Base-by-base conservation (phyloP, 257 asterid genomes). In the Forsythia viridissima region DNA sequence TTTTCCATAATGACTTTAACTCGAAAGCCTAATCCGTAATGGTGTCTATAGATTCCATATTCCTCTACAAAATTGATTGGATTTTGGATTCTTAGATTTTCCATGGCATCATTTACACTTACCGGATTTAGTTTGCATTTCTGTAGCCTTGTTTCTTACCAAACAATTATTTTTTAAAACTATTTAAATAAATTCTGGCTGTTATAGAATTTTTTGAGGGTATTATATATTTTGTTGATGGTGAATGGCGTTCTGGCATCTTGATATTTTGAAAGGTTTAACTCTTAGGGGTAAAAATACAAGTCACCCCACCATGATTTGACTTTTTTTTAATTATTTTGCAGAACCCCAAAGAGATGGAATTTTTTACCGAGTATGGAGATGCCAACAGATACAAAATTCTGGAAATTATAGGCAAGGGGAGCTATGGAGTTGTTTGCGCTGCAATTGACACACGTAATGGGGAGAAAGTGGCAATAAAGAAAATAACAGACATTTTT, bases 351-450 rank as follows among this genome's bases (percentile, higher is more conserved):
- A 92, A 90, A 86, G 95, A 90, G 79, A 69, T 75, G 5, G 97
- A 94, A 8, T 94, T 92, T 80, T 94, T 94, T 74, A 90, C 95
- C 0, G 98, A 90, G 85, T 92, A 92, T 79, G 98, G 97, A 44
- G 98, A 92, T 72, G 97, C 97, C 39, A 92, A 87, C 78, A 80
- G 97, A 79, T 94, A 94, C 85, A 92, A 91, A 78, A 94, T 92
- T 81, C 81, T 92, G 84, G 98, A 94, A 84, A 89, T 94, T 55
- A 84, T 94, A 71, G 97, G 98, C 73, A 94, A 91, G 80, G 97
- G 98, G 68, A 94, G 98, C 85, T 94, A 94, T 86, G 98, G 98
- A 79, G 97, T 94, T 82, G 98, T 92, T 43, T 92, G 97, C 82
- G 92, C 98, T 42, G 98, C 98, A 74, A 82, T 88, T 59, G 98